Evolutionary conservation across 2,329 filamentous ascomycete genomes (phyloP).

Genomic region (Fusarium sp.): DNA sequence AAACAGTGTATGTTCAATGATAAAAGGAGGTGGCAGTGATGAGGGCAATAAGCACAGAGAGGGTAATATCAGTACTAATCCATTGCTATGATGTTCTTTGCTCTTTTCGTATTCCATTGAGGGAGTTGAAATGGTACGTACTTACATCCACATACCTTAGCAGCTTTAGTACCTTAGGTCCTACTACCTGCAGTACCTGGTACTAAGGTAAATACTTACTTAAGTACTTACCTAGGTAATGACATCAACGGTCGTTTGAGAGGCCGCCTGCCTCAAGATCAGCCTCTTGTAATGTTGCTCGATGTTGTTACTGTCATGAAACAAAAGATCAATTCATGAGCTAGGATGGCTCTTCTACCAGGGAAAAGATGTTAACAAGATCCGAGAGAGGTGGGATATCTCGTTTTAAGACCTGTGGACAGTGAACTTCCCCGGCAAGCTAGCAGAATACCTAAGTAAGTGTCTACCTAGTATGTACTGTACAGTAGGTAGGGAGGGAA

Average conservation of each 20-base stretch:
- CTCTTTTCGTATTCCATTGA: not conserved
- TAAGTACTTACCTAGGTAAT: too few species aligned
- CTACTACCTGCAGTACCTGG: too few species aligned
- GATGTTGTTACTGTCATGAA: not conserved
- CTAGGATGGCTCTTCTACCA: too few species aligned
- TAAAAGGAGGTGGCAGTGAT: conserved; percentile 18
- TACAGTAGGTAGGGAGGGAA: too few species aligned
- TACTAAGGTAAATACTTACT: too few species aligned
- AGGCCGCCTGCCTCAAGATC: not conserved
- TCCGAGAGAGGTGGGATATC: not conserved
- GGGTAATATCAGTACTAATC: not conserved
- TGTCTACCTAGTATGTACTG: too few species aligned
- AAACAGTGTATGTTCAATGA: not conserved
- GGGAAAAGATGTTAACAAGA: too few species aligned
- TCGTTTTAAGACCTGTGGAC: not conserved
- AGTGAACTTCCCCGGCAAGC: not conserved
- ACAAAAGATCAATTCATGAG: too few species aligned
- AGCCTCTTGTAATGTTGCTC: not conserved
- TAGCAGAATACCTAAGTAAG: too few species aligned
- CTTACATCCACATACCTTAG: conserved; percentile 11
- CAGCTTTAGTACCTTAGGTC: too few species aligned
- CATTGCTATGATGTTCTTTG: conserved; percentile 10
- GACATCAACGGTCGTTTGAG: not conserved
- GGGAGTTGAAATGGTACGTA: not conserved
- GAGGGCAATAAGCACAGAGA: not conserved